These are phyloP conservation scores for Crucibulum laeve DNA, from an alignment of 768 basidiomycete species.

Conservation along the genomic window DNA sequence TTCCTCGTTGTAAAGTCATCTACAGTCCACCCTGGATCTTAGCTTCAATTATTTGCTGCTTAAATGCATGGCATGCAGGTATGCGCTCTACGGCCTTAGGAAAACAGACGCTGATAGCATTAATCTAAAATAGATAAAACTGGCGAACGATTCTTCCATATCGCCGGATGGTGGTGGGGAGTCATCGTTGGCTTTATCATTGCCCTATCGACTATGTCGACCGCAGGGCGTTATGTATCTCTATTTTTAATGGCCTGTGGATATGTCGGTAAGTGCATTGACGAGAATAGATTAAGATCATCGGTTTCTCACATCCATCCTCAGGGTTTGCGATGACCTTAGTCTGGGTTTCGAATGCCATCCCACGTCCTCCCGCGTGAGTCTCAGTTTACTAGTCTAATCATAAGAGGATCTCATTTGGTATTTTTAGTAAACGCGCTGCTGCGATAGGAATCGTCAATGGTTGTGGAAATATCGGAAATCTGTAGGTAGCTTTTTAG, in stretches of 20 bases:
- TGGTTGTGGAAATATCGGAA: conserved; percentile 52
- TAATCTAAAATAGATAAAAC: conserved; percentile 35
- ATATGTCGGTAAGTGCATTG: conserved; percentile 27
- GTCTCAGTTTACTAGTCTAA: too few species aligned
- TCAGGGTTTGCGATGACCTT: conserved; percentile 41
- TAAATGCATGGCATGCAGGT: conserved; percentile 54
- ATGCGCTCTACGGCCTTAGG: neutral
- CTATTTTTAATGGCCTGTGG: conserved; percentile 64
- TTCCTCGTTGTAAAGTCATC: neutral
- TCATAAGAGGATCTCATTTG: neutral
- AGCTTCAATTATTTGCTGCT: conserved; percentile 40
- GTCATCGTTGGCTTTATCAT: conserved; percentile 61
- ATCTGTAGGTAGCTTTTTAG: conserved; percentile 37
- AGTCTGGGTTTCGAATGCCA: conserved; percentile 60
- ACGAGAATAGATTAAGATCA: neutral
- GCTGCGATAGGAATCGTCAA: conserved; percentile 64
- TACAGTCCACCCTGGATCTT: conserved; percentile 63
- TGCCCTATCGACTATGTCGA: conserved; percentile 45
- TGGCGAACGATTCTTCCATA: conserved; percentile 65
- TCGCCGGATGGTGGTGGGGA: conserved; percentile 53
- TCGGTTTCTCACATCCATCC: neutral
- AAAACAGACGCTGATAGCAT: neutral
- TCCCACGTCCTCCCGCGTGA: conserved; percentile 59
- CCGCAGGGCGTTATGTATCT: conserved; percentile 53
- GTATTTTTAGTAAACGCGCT: conserved; percentile 34